Evolutionary conservation across 306 rosid genomes (phyloP).

Genomic region (Quercus bicolor): DNA sequence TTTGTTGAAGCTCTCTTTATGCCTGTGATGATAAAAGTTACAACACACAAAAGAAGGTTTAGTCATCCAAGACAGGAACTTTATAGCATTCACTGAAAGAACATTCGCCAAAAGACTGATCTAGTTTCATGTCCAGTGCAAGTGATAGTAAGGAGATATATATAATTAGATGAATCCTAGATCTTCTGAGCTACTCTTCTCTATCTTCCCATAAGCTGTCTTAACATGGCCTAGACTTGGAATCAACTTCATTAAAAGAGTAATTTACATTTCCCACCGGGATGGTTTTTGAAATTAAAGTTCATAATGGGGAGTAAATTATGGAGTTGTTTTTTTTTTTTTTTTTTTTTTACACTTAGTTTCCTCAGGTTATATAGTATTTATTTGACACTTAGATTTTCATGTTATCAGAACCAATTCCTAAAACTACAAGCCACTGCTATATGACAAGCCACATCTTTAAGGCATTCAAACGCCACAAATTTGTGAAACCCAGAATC

Average conservation of each 20-base stretch:
- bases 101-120: not conserved
- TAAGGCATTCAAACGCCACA: not conserved
- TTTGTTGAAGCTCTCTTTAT: slow-evolving; percentile 32
- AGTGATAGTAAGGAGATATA: too few species aligned
- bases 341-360: not conserved
- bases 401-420: too few species aligned
- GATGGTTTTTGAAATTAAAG: not conserved
- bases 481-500: not conserved
- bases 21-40: slow-evolving; percentile 40
- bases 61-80: slow-evolving; percentile 7
- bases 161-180: not conserved
- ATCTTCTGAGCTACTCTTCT: not conserved
- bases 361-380: too few species aligned
- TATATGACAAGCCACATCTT: too few species aligned
- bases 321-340: too few species aligned
- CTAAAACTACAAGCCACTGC: too few species aligned
- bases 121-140: not conserved
- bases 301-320: not conserved
- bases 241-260: not conserved
- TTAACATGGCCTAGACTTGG: not conserved
- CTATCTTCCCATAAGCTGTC: not conserved
- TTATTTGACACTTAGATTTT: too few species aligned
- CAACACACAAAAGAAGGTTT: slow-evolving; percentile 12
- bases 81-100: slow-evolving; percentile 4
- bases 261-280: not conserved